Base-by-base conservation (phyloP, 148 eudicot genomes). In the Heliosperma pusillum region DNA sequence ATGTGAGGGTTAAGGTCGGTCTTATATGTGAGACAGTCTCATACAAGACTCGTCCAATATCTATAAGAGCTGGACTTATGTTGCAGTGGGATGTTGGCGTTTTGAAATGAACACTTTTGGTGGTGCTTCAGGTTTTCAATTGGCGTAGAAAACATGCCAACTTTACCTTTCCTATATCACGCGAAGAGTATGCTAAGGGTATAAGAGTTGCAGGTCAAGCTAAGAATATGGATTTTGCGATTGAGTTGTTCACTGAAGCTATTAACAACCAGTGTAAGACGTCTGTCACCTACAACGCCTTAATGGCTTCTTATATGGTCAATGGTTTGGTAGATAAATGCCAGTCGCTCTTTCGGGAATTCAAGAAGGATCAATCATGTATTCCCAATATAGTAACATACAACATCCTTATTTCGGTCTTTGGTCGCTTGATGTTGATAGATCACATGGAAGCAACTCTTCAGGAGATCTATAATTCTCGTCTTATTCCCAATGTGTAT, bases 401-500 rank as follows among this genome's bases (percentile, higher is more conserved):
- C 83, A 90, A 90, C 77, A 92, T 89, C 42, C 93, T 95, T 64
- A 85, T 95, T 65, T 87, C 93, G 2, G 78, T 85, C 26, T 90
- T 85, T 67, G 92, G 92, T 57, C 89, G 96, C 26, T 50, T 89
- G 81, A 81, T 89, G 90, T 77, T 95, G 81, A 70, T 89, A 66
- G 92, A 88, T 71, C 91, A 86, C 77, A 95, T 95, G 99, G 97
- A 95, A 81, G 86, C 91, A 63, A 79, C 85, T 58, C 59, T 88
- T 24, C 80, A 78, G 70, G 90, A 88, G 78, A 77, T 95, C 40
- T 71, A 80, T 29, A 79, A 90, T 52, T 78, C 72, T 78, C 73
- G 79, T 59, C 80, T 95, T 62, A 66, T 76, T 56, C 96, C 96
- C 40, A 87, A 63, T 78, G 47, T 85, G 52, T 74, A 73, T 56